Conservation (phyloP, 768 basidiomycete species). For the Tephrocybe sp. region DNA sequence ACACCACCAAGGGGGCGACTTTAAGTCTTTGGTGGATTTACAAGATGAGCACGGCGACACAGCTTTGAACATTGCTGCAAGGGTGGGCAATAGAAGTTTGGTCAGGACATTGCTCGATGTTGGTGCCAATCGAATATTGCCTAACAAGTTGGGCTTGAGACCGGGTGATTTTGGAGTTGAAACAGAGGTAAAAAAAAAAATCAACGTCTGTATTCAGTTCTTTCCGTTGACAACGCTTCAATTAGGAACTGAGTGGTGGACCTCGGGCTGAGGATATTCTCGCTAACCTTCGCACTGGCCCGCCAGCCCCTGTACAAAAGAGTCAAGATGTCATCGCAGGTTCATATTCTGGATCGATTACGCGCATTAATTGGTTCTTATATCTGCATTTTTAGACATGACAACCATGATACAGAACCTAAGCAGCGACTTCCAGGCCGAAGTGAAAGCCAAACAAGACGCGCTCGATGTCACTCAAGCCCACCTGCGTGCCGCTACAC, state of each 20-base stretch:
- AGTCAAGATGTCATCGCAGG: conserved; percentile 86
- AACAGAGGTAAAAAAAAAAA: conserved; percentile 62
- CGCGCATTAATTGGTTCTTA: conserved; percentile 1
- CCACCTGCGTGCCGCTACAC: conserved; percentile 86
- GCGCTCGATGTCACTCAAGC: conserved; percentile 84
- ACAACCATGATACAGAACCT: conserved; percentile 81
- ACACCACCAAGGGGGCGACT: conserved; percentile 72
- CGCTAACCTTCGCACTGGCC: conserved; percentile 68
- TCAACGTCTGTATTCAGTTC: neutral
- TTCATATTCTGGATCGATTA: conserved; percentile 23
- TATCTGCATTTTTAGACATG: conserved; percentile 57
- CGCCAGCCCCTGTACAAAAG: conserved; percentile 79
- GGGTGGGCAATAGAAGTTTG: conserved; percentile 87
- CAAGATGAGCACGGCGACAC: conserved; percentile 97
- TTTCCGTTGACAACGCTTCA: neutral
- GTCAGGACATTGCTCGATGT: conserved; percentile 88
- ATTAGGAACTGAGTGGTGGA: conserved; percentile 68
- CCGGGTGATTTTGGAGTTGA: conserved; percentile 96
- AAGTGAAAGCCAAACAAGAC: conserved; percentile 86
- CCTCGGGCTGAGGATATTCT: conserved; percentile 81
- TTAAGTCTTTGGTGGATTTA: conserved; percentile 80
- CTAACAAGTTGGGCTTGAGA: conserved; percentile 91
- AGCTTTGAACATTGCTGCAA: conserved; percentile 90
- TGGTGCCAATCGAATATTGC: conserved; percentile 84
- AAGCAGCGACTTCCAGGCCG: conserved; percentile 74